Percentiles rank a stretch among this genome's conserved stretches.
phyloP scores from a whole-genome alignment of 2,329 filamentous ascomycete species.

The Hirsutella rhossiliensis region DNA sequence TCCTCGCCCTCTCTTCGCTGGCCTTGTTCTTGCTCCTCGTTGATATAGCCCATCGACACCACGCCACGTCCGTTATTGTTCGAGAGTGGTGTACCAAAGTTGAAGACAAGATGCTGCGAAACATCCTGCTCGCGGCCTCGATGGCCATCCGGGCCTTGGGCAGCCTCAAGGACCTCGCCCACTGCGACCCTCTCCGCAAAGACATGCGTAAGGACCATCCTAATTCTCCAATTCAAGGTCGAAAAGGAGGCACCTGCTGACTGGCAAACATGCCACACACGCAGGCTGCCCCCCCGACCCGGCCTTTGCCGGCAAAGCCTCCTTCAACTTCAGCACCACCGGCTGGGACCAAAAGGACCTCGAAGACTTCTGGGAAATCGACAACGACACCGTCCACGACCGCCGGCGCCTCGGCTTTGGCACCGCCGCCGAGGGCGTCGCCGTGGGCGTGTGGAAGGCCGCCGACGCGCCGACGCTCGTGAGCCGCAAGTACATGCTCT shows the following conservation, averaged over 20 bases:
- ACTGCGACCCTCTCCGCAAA: constrained; percentile 13
- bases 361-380: constrained; percentile 15
- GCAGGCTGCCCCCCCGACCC: constrained; percentile 48
- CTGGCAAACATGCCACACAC: neutral
- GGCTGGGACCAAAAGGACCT: constrained; percentile 25
- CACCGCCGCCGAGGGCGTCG: constrained; percentile 9
- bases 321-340: constrained; percentile 53
- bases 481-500: constrained; percentile 72
- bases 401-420: constrained; percentile 13
- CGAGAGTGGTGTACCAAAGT: neutral
- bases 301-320: constrained; percentile 44
- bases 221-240: neutral
- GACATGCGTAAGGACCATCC: constrained; percentile 9
- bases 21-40: neutral
- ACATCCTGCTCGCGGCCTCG: neutral
- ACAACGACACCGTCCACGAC: constrained; percentile 19
- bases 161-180: constrained; percentile 10
- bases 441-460: constrained; percentile 43
- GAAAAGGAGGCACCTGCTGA: neutral
- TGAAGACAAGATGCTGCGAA: neutral
- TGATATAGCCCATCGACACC: neutral
- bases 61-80: neutral
- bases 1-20: neutral
- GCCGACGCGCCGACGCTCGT: constrained; percentile 50
- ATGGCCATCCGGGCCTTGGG: constrained; percentile 5